Conservation (phyloP, 2,329 filamentous ascomycete genomes). For the Fusarium citri region DNA sequence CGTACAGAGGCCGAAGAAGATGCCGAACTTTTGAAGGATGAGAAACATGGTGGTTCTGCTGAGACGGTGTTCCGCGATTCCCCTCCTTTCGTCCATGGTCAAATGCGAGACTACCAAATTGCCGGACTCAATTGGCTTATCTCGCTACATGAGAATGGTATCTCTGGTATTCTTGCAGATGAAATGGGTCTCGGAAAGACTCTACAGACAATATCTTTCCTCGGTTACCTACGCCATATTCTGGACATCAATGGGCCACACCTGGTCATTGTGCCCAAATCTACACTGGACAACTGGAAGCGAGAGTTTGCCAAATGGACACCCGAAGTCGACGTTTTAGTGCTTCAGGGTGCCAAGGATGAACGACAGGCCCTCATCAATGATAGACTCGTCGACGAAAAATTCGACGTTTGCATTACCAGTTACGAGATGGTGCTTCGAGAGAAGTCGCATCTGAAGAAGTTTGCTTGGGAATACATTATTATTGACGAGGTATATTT, state of each 20-base stretch:
- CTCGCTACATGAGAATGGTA: slow-evolving; percentile 97
- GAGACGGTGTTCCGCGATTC: slow-evolving; percentile 95
- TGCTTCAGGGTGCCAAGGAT: slow-evolving; percentile 95
- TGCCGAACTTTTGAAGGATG: slow-evolving; percentile 86
- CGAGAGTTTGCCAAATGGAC: slow-evolving; percentile 95
- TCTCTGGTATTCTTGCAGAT: slow-evolving; percentile 96
- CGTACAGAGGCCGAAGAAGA: slow-evolving; percentile 98
- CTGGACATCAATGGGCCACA: slow-evolving; percentile 92
- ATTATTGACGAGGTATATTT: slow-evolving; percentile 84
- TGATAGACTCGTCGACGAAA: slow-evolving; percentile 89
- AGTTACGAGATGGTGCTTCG: slow-evolving; percentile 99
- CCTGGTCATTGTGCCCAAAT: slow-evolving; percentile 92
- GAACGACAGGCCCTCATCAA: slow-evolving; percentile 90
- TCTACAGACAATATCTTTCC: slow-evolving; percentile 94
- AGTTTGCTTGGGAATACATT: slow-evolving; percentile 99
- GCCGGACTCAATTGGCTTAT: slow-evolving; percentile 97
- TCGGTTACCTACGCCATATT: slow-evolving; percentile 93
- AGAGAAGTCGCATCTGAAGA: slow-evolving; percentile 94
- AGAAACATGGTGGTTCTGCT: slow-evolving; percentile 86
- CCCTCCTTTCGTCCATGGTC: slow-evolving; percentile 85
- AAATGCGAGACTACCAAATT: slow-evolving; percentile 97
- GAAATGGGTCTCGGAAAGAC: slow-evolving; percentile 99
- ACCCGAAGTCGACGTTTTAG: slow-evolving; percentile 92
- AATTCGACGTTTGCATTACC: slow-evolving; percentile 97
- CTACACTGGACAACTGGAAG: slow-evolving; percentile 98